Evolutionary conservation across 2,329 filamentous ascomycete species (phyloP).

Genomic region (Xylaria polymorpha): DNA sequence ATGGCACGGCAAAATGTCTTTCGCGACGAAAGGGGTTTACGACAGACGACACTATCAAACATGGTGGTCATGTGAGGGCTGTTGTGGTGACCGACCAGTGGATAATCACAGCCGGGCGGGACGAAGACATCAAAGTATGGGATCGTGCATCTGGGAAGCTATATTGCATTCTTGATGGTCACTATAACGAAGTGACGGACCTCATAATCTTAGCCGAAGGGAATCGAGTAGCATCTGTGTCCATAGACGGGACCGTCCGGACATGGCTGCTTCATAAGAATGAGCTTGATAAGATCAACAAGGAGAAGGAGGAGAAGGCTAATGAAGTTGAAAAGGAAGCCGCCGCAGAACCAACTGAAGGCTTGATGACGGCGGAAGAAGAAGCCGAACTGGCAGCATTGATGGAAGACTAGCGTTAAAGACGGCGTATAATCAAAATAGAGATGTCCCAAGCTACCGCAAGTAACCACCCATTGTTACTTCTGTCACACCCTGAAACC

Average conservation of each 20-base stretch:
- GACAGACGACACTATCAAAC: slow-evolving; percentile 76
- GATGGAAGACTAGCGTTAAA: slow-evolving; percentile 67
- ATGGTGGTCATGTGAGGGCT: slow-evolving; percentile 91
- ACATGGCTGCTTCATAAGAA: slow-evolving; percentile 80
- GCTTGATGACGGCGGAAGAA: slow-evolving; percentile 84
- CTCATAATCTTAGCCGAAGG: slow-evolving; percentile 69
- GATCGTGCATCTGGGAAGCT: slow-evolving; percentile 78
- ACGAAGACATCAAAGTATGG: slow-evolving; percentile 94
- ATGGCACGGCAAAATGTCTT: slow-evolving; percentile 87
- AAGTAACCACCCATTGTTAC: not conserved
- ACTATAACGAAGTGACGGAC: slow-evolving; percentile 93
- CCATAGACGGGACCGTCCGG: slow-evolving; percentile 90
- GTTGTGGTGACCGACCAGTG: slow-evolving; percentile 80
- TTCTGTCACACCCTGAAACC: not conserved
- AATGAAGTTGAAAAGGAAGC: slow-evolving; percentile 62
- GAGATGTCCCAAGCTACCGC: not conserved
- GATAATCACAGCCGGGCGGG: slow-evolving; percentile 87
- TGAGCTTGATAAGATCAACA: slow-evolving; percentile 62
- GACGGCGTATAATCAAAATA: not conserved
- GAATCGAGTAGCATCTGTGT: slow-evolving; percentile 77
- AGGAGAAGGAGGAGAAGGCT: slow-evolving; percentile 63
- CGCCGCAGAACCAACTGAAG: slow-evolving; percentile 58
- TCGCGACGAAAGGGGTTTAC: slow-evolving; percentile 75
- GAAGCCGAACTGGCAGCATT: slow-evolving; percentile 92
- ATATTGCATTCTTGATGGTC: slow-evolving; percentile 79